Evolutionary conservation across 139 green algal species (phyloP).

Genomic region (Coelastrella sp.): DNA sequence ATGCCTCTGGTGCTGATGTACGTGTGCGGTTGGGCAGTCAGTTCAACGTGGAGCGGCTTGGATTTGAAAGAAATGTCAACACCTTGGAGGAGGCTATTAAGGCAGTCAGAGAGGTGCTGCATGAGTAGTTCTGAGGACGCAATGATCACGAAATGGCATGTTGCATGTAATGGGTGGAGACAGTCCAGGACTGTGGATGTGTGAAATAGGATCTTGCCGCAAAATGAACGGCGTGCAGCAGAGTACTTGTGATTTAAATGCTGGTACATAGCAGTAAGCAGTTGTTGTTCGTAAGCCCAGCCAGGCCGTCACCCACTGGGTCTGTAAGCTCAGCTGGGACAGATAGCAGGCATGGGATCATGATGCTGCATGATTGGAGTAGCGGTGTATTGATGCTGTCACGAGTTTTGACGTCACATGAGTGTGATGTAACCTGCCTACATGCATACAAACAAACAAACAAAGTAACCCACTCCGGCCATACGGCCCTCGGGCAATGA

Average conservation of each 20-base stretch:
- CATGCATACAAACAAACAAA: too few species aligned
- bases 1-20: conserved; percentile 89
- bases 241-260: background rate
- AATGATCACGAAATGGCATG: background rate
- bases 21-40: conserved; percentile 80
- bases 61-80: conserved; percentile 72
- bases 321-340: too few species aligned
- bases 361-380: too few species aligned
- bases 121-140: background rate
- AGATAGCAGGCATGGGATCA: too few species aligned
- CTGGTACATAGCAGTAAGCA: background rate
- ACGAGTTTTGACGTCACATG: too few species aligned
- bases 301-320: too few species aligned
- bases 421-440: too few species aligned
- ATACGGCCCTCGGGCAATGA: too few species aligned
- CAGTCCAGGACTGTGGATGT: background rate
- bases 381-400: too few species aligned
- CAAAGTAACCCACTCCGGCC: too few species aligned
- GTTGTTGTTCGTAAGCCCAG: too few species aligned
- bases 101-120: conserved; percentile 56
- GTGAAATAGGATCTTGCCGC: background rate
- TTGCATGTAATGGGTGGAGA: too few species aligned
- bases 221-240: background rate
- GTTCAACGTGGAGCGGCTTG: conserved; percentile 87
- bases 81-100: conserved; percentile 64